These are phyloP conservation scores for Coffea canephora DNA, from an alignment of 257 asterid species.

Conservation along the genomic window DNA sequence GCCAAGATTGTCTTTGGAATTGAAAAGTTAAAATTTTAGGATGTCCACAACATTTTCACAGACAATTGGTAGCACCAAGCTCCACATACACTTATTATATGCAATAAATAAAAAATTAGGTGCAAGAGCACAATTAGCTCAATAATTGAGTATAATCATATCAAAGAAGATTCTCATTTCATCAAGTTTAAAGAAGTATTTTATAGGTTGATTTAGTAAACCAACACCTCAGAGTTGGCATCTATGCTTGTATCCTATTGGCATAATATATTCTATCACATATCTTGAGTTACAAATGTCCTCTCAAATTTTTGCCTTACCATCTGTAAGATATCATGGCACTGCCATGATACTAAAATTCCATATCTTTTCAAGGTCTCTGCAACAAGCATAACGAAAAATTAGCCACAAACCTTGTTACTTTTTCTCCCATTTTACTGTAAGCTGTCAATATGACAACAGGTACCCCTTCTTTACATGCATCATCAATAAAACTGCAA, in stretches of 20 bases:
- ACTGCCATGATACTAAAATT: not conserved
- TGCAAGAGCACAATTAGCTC: not conserved
- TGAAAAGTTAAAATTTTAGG: not conserved
- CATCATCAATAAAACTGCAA: slow-evolving; percentile 74
- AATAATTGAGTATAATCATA: no score
- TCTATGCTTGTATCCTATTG: not conserved
- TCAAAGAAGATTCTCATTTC: no score
- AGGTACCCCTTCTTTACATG: slow-evolving; percentile 59
- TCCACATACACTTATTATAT: not conserved
- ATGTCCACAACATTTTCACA: not conserved
- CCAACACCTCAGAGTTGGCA: not conserved
- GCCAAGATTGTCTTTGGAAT: not conserved
- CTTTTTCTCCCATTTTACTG: slow-evolving; percentile 63
- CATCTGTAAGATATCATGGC: not conserved
- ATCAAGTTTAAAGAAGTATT: not conserved
- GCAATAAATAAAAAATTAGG: not conserved
- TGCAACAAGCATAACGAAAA: not conserved
- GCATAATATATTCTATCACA: not conserved
- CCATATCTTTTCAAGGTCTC: not conserved
- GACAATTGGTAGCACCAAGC: not conserved
- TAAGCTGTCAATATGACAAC: slow-evolving; percentile 67
- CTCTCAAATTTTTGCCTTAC: not conserved
- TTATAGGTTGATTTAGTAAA: not conserved
- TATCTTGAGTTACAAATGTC: not conserved
- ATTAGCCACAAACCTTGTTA: slow-evolving; percentile 61